Conservation (phyloP, 345 rosid species). For the Bruguiera parviflora region DNA sequence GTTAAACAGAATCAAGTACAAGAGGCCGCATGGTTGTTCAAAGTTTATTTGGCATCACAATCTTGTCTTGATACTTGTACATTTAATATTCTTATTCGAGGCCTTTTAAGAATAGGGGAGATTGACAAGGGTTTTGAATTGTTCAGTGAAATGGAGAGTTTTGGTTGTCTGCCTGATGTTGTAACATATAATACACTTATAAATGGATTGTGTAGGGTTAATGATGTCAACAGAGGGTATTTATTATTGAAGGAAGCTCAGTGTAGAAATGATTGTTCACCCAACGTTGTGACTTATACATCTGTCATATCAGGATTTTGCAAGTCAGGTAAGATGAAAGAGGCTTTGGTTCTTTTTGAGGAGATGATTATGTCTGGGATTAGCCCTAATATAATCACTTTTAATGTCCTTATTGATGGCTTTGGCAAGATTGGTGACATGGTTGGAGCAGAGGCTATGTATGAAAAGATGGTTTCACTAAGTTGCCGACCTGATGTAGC, state of each 20-base stretch:
- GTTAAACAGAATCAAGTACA: conserved; percentile 48
- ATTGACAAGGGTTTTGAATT: conserved; percentile 49
- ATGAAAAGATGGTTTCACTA: conserved; percentile 47
- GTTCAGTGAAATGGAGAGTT: conserved; percentile 51
- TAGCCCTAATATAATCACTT: conserved; percentile 50
- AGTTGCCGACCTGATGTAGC: conserved; percentile 64
- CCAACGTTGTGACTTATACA: conserved; percentile 69
- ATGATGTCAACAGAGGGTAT: conserved; percentile 50
- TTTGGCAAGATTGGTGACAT: conserved; percentile 65
- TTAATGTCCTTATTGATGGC: conserved; percentile 79
- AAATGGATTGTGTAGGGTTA: conserved; percentile 58
- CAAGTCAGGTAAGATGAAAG: conserved; percentile 60
- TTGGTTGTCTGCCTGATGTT: conserved; percentile 60
- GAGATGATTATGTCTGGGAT: conserved; percentile 56
- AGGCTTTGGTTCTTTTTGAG: conserved; percentile 50
- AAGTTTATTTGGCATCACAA: conserved; percentile 38
- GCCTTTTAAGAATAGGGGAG: conserved; percentile 55
- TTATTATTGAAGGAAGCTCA: conserved; percentile 46
- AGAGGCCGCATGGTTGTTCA: conserved; percentile 53
- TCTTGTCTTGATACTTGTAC: conserved; percentile 59
- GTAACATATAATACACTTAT: conserved; percentile 75
- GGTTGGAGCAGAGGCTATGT: conserved; percentile 43
- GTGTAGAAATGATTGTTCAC: conserved; percentile 34
- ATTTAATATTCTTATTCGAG: conserved; percentile 69
- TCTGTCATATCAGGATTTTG: conserved; percentile 71